A percentile compares a stretch with the other conserved stretches of the same genome.
Conservation (phyloP, 2,329 filamentous ascomycete species). For the Diaporthe velutina region DNA sequence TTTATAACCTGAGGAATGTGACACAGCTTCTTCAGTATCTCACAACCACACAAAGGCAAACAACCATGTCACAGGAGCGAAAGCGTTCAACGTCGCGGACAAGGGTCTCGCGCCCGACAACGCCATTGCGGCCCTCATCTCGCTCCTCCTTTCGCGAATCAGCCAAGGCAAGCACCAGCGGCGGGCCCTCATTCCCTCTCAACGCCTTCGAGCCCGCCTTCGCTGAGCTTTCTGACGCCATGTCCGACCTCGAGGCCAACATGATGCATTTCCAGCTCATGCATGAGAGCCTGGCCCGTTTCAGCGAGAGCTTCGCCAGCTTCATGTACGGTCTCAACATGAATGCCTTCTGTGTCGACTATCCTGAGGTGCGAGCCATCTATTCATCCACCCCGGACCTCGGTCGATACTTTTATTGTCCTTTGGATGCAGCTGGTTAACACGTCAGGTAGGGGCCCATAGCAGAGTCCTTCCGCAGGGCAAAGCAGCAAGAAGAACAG, state of each 20-base stretch:
- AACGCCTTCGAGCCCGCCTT: conserved; percentile 90
- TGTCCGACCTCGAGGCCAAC: conserved; percentile 96
- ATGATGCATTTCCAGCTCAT: conserved; percentile 98
- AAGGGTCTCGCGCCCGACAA: conserved; percentile 83
- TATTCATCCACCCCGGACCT: neutral
- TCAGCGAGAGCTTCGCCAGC: conserved; percentile 95
- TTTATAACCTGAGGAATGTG: neutral
- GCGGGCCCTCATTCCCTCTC: conserved; percentile 75
- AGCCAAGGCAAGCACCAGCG: conserved; percentile 67
- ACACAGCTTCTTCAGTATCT: neutral
- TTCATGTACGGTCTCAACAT: conserved; percentile 98
- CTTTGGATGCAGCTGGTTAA: conserved; percentile 22
- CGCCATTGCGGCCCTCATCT: conserved; percentile 90
- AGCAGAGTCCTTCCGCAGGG: conserved; percentile 82
- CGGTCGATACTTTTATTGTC: neutral
- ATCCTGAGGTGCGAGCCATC: conserved; percentile 78
- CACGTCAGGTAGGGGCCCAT: conserved; percentile 75
- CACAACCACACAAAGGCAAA: neutral
- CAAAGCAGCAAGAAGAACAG: conserved; percentile 69
- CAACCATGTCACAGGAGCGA: conserved; percentile 40
- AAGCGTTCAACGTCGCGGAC: conserved; percentile 71
- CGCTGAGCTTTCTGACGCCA: conserved; percentile 91
- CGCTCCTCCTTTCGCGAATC: conserved; percentile 89
- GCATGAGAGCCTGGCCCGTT: conserved; percentile 93
- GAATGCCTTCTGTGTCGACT: conserved; percentile 99